Base-by-base conservation (phyloP, 2,329 filamentous ascomycete species). In the Dryadomyces sulphureus region DNA sequence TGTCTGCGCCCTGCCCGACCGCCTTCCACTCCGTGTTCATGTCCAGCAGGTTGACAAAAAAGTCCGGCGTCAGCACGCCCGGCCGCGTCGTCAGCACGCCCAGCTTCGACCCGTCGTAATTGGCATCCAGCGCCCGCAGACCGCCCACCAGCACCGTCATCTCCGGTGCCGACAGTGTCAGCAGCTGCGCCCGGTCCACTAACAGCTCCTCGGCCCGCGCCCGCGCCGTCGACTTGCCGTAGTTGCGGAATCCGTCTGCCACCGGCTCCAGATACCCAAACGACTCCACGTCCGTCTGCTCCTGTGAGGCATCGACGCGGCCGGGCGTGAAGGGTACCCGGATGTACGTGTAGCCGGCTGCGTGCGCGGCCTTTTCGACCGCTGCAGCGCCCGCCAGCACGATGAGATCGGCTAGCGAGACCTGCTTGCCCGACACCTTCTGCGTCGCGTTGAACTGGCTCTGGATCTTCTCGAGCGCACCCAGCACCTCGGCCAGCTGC, bases 221-320 rank as follows among this genome's bases (percentile, higher is more conserved):
- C 38, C 78, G 76, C 1, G 62, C 49, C 3, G 70, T 77, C 2
- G 73, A 73, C 53, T 73, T 68, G 56, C 81, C 82, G 59, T 83
- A 87, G 72, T 84, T 88, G 58, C 83, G 81, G 81, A 89, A 88
- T 6, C 80, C 81, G 52, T 89, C 84, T n/a, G 72, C 73, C 25
- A 66, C 54, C 1, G 84, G 82, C 67, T 86, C 74, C 24, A 89
- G 73, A 63, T 81, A 69, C 48, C 59, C 59, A 57, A 84, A 78
- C 1, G 79, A 77, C 52, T 73, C 57, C 19, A 70, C 64, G 47
- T 89, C 83, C 7, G 84, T 88, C 63, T 85, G 71, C 57, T 84
- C 79, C 60, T 81, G 73, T 0, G 77, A 69, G 22, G 84, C 81
- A 54, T 89, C 84, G 32, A 66, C 75, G 47, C 84, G 83, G 50